A percentile compares a stretch with the other conserved stretches of the same genome.
Evolutionary conservation across 768 basidiomycete species (phyloP).

Genomic region (Rubroboletus pulcherrimus): DNA sequence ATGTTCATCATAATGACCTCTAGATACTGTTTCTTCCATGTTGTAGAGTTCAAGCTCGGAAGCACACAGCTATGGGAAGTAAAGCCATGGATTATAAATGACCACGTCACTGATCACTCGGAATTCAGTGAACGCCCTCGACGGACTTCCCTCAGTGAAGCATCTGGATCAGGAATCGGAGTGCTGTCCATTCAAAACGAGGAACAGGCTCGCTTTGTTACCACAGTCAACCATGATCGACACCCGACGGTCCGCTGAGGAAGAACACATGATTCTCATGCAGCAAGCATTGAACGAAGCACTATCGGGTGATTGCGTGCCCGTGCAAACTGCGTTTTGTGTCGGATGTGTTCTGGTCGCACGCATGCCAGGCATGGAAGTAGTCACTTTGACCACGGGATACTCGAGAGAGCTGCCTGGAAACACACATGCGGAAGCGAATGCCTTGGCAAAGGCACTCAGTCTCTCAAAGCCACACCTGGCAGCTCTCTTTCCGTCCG

Average conservation of each 20-base stretch:
- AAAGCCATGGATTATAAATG: too few species aligned
- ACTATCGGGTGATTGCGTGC: slow-evolving; percentile 50
- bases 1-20: too few species aligned
- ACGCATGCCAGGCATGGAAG: slow-evolving; percentile 37
- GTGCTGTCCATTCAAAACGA: too few species aligned
- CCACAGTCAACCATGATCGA: slow-evolving; percentile 1
- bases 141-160: too few species aligned
- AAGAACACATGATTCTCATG: slow-evolving; percentile 44
- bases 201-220: background rate
- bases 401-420: slow-evolving; percentile 89
- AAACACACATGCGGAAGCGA: slow-evolving; percentile 97
- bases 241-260: slow-evolving; percentile 2
- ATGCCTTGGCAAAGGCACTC: slow-evolving; percentile 74
- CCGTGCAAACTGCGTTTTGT: slow-evolving; percentile 77
- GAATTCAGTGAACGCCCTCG: too few species aligned
- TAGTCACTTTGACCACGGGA: slow-evolving; percentile 68
- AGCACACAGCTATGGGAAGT: too few species aligned
- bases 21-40: too few species aligned
- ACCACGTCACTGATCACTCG: too few species aligned
- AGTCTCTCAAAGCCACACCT: slow-evolving; percentile 44
- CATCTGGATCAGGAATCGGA: too few species aligned
- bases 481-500: slow-evolving; percentile 39
- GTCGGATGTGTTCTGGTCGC: slow-evolving; percentile 81
- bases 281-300: slow-evolving; percentile 69
- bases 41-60: too few species aligned